Conservation (phyloP, 2,329 filamentous ascomycete genomes). For the Penicillium sp. region DNA sequence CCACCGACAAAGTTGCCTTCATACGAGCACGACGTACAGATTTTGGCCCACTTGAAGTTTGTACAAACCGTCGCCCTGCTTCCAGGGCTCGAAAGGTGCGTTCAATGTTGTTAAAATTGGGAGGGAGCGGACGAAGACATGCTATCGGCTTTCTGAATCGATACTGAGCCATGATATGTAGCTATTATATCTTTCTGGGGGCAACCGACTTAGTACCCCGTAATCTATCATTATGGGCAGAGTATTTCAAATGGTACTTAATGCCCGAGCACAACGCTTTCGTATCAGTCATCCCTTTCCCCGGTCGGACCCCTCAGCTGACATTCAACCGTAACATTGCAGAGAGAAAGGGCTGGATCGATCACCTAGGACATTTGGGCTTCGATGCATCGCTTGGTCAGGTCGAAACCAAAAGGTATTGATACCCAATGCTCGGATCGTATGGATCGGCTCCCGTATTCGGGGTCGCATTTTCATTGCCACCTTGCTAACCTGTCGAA, state of each 20-base stretch:
- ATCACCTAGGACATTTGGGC: background rate
- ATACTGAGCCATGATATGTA: background rate
- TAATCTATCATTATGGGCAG: background rate
- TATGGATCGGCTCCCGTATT: background rate
- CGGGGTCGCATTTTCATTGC: background rate
- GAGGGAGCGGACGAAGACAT: background rate
- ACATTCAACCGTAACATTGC: background rate
- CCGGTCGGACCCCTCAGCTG: background rate
- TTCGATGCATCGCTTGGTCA: background rate
- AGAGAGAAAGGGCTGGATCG: background rate
- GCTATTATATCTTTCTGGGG: background rate
- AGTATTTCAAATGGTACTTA: background rate
- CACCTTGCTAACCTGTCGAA: background rate
- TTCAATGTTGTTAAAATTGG: background rate
- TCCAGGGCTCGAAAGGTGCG: background rate
- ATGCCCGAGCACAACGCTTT: background rate
- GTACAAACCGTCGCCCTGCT: background rate
- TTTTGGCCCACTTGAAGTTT: background rate
- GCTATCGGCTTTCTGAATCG: background rate
- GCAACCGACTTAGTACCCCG: too few species aligned
- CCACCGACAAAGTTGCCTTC: background rate
- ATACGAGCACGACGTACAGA: background rate
- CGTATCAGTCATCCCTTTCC: background rate
- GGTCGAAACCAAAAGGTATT: background rate
- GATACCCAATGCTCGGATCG: background rate